Conservation (phyloP, 2,329 filamentous ascomycete species). For the Nigrospora oryzae region DNA sequence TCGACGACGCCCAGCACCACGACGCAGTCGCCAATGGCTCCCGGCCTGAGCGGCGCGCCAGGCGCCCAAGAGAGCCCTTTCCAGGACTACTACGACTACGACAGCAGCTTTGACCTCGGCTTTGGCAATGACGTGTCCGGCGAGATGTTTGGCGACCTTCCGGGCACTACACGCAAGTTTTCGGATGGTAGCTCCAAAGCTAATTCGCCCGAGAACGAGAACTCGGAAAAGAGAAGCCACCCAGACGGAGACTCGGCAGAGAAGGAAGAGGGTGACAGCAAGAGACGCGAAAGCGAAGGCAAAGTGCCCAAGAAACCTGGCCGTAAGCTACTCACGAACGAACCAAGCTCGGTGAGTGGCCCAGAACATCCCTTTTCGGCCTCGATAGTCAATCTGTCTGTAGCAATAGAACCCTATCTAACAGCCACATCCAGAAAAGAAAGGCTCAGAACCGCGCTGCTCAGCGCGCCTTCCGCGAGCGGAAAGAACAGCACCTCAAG, state of each 20-base stretch:
- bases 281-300: constrained; percentile 74
- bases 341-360: constrained; percentile 76
- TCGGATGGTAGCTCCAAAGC: constrained; percentile 33
- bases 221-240: constrained; percentile 63
- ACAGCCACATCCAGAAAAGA: constrained; percentile 52
- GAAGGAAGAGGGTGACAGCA: constrained; percentile 38
- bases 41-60: constrained; percentile 30
- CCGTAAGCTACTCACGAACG: constrained; percentile 87
- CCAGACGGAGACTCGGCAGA: constrained; percentile 63
- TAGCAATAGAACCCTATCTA: constrained; percentile 9
- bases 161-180: constrained; percentile 33
- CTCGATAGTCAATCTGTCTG: background rate
- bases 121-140: constrained; percentile 43
- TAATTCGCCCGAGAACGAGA: constrained; percentile 53
- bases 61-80: constrained; percentile 70
- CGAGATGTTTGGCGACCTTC: constrained; percentile 70
- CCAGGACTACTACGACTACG: constrained; percentile 76
- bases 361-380: constrained; percentile 5
- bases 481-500: constrained; percentile 80
- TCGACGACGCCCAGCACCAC: constrained; percentile 40
- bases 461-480: constrained; percentile 82
- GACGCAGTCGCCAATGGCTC: constrained; percentile 37
- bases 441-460: constrained; percentile 92
- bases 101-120: constrained; percentile 71
- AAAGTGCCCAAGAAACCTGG: constrained; percentile 90